Percentiles rank a stretch among this genome's conserved stretches.
Conservation (phyloP, 352 stramenopile species). For the Plasmopara halstedii region DNA sequence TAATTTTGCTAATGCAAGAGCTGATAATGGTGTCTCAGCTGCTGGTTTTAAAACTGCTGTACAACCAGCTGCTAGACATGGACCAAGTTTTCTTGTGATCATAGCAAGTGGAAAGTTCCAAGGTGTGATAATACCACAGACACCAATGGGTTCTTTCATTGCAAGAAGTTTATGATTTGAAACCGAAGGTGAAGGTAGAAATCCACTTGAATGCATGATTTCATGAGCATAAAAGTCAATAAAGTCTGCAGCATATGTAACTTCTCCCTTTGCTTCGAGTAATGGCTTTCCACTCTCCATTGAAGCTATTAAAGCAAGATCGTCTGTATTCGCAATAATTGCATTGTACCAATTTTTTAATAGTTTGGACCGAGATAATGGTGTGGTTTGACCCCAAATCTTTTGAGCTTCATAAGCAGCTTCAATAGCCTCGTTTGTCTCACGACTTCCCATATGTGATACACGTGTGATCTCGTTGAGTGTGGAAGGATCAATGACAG, state of each 20-base stretch:
- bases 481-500: conserved; percentile 69
- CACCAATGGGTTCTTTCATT: conserved; percentile 90
- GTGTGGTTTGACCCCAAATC: conserved; percentile 50
- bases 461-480: conserved; percentile 65
- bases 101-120: conserved; percentile 99
- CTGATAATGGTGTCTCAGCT: conserved; percentile 94
- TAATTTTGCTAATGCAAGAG: conserved; percentile 88
- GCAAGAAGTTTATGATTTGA: conserved; percentile 64
- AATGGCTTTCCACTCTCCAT: conserved; percentile 96
- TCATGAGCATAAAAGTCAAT: conserved; percentile 97
- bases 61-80: conserved; percentile 91
- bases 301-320: conserved; percentile 92
- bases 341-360: conserved; percentile 78
- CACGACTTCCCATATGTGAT: conserved; percentile 52
- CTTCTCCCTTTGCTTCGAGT: conserved; percentile 89
- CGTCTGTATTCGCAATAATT: conserved; percentile 60
- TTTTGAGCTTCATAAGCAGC: conserved; percentile 55
- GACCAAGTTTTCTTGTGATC: conserved; percentile 95
- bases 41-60: conserved; percentile 95
- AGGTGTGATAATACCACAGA: conserved; percentile 92
- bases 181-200: conserved; percentile 55
- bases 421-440: conserved; percentile 69
- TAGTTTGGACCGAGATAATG: conserved; percentile 43
- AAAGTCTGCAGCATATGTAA: conserved; percentile 91
- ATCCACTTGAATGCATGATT: conserved; percentile 82